These are phyloP conservation scores for Prasinococcaceae sp. DNA, from an alignment of 139 green algal genomes.

Conservation along the genomic window DNA sequence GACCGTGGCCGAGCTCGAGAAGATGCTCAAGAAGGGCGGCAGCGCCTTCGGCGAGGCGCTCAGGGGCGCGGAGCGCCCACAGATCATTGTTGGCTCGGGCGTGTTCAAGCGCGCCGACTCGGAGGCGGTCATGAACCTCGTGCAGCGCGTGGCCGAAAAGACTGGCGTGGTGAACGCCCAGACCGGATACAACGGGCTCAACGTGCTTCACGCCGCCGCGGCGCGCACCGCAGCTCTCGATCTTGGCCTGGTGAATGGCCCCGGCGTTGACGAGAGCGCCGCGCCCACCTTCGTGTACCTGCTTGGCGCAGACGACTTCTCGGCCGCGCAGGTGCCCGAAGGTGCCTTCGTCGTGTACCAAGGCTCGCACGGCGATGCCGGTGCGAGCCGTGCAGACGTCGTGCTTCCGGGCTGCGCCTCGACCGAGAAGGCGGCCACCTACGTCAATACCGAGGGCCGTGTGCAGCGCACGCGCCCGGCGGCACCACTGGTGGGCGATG, in stretches of 20 bases:
- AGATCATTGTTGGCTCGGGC: constrained; percentile 76
- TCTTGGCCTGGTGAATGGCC: constrained; percentile 76
- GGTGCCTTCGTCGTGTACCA: constrained; percentile 93
- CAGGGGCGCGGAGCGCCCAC: constrained; percentile 53
- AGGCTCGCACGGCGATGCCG: constrained; percentile 72
- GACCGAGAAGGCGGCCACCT: constrained; percentile 37
- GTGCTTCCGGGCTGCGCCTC: constrained; percentile 68
- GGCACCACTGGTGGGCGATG: constrained; percentile 49
- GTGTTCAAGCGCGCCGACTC: constrained; percentile 62
- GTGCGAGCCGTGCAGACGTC: constrained; percentile 74
- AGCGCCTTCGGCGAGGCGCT: constrained; percentile 48
- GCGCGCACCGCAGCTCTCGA: constrained; percentile 78
- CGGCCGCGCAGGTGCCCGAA: constrained; percentile 51
- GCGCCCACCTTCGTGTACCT: constrained; percentile 81
- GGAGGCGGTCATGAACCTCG: constrained; percentile 50
- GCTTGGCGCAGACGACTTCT: constrained; percentile 76
- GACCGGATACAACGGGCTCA: constrained; percentile 92
- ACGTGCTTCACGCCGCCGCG: constrained; percentile 84
- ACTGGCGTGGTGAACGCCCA: constrained; percentile 51
- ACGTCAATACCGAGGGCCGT: constrained; percentile 69
- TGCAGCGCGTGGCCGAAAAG: constrained; percentile 44
- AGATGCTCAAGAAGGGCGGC: constrained; percentile 34
- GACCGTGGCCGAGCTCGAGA: constrained; percentile 41
- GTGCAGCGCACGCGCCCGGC: constrained; percentile 71
- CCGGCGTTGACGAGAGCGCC: constrained; percentile 11